Conservation (phyloP, 1,284 basidiomycete genomes). For the Exobasidium cylindrosporum region DNA sequence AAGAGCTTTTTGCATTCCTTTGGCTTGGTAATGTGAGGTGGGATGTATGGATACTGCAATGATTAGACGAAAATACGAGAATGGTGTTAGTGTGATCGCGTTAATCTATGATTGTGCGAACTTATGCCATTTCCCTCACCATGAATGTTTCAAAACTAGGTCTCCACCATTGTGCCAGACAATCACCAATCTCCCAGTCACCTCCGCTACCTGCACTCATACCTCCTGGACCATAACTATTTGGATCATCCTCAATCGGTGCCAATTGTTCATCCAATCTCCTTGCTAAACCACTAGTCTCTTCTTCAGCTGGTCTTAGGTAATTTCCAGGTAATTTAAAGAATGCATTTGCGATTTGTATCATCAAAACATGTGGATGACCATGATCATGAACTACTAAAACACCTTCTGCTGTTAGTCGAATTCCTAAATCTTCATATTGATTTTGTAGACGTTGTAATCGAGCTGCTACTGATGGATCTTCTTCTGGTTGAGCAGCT, state of each 20-base stretch:
- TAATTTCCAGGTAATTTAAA: conserved; percentile 99
- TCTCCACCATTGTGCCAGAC: conserved; percentile 92
- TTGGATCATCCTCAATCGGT: conserved; percentile 36
- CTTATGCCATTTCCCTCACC: conserved; percentile 62
- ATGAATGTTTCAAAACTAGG: conserved; percentile 98
- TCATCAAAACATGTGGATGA: conserved; percentile 78
- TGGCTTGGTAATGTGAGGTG: conserved; percentile 92
- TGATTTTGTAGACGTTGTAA: conserved; percentile 69
- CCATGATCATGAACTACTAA: conserved; percentile 76
- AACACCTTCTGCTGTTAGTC: conserved; percentile 91
- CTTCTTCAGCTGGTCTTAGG: conserved; percentile 90
- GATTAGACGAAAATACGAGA: background rate
- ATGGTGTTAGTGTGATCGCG: background rate
- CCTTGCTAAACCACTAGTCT: conserved; percentile 80
- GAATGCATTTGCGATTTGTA: conserved; percentile 97
- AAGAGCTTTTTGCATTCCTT: conserved; percentile 98
- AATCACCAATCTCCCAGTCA: conserved; percentile 90
- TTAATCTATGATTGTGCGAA: too few relatives aligned
- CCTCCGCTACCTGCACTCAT: conserved; percentile 16
- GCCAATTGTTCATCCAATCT: conserved; percentile 72
- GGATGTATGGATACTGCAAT: conserved; percentile 86
- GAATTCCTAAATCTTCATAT: conserved; percentile 90
- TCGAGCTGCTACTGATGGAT: conserved; percentile 74
- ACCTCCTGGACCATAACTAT: conserved; percentile 20
- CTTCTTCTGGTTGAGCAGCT: conserved; percentile 92